A percentile compares a stretch with the other conserved stretches of the same genome.
These are phyloP conservation scores for Mortierella polycephala DNA, from an alignment of 371 early-diverging fungal species.

Conservation along the genomic window DNA sequence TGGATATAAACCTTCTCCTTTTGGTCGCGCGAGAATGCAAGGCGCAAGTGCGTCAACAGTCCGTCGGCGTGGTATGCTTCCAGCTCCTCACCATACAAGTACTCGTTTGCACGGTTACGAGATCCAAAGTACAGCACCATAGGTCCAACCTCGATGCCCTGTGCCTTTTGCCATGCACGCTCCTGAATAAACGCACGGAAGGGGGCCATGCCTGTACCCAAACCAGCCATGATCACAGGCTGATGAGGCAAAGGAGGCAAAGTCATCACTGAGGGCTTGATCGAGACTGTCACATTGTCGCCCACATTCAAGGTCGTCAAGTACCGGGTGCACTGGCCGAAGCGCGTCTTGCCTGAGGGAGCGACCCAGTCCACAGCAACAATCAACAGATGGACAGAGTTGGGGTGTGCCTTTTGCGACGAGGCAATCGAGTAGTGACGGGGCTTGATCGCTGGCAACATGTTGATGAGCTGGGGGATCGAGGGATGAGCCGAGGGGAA, in stretches of 20 bases:
- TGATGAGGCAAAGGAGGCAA: conserved; percentile 82
- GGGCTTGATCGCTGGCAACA: conserved; percentile 90
- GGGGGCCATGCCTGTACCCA: conserved; percentile 98
- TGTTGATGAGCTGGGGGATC: conserved; percentile 72
- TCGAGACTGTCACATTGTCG: conserved; percentile 80
- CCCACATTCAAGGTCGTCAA: conserved; percentile 76
- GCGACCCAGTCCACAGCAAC: conserved; percentile 91
- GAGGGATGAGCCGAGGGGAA: conserved; percentile 87
- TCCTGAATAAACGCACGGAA: conserved; percentile 97
- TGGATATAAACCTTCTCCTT: conserved; percentile 94
- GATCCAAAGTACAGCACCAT: conserved; percentile 96
- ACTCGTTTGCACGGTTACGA: conserved; percentile 90
- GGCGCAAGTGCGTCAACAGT: conserved; percentile 82
- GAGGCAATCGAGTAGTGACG: conserved; percentile 97
- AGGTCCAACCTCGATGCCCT: conserved; percentile 87
- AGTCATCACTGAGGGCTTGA: conserved; percentile 97
- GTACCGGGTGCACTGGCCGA: conserved; percentile 94
- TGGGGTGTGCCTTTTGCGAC: conserved; percentile 85
- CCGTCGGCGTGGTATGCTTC: conserved; percentile 92
- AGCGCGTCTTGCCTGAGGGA: conserved; percentile 70
- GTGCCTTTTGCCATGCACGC: conserved; percentile 78
- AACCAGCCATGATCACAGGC: conserved; percentile 96
- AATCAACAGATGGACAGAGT: conserved; percentile 88
- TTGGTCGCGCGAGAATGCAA: conserved; percentile 96
- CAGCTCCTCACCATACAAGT: conserved; percentile 93